Evolutionary conservation across 805 yeast genomes (phyloP).

Genomic region (Hyphopichia homilentoma): DNA sequence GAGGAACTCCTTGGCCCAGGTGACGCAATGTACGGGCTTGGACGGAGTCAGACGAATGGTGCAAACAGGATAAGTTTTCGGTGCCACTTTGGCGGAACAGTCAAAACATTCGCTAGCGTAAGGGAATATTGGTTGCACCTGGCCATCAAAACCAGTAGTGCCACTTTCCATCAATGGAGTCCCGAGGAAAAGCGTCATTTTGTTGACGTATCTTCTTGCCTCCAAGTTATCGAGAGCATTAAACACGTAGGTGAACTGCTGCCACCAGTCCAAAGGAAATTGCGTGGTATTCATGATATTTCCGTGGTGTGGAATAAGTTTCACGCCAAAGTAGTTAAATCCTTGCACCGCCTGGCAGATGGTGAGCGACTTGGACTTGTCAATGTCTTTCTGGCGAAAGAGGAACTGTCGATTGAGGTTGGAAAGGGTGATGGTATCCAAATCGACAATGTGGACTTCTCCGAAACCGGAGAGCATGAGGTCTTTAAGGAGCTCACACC

Average conservation of each 20-base stretch:
- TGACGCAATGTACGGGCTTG: conserved; percentile 91
- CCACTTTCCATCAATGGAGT: conserved; percentile 90
- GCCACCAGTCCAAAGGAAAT: conserved; percentile 73
- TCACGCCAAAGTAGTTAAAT: conserved; percentile 59
- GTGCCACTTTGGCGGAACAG: conserved; percentile 81
- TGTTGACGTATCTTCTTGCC: conserved; percentile 87
- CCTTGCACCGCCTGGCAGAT: conserved; percentile 77
- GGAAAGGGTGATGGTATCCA: conserved; percentile 91
- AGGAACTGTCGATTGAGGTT: conserved; percentile 91
- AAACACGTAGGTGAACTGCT: conserved; percentile 72
- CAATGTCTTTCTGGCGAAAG: conserved; percentile 85
- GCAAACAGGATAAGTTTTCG: conserved; percentile 92
- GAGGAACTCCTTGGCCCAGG: conserved; percentile 94
- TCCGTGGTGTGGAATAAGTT: conserved; percentile 76
- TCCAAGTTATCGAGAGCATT: conserved; percentile 93
- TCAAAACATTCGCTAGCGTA: conserved; percentile 87
- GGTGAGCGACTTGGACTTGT: conserved; percentile 79
- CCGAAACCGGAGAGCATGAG: conserved; percentile 76
- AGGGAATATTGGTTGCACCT: conserved; percentile 87
- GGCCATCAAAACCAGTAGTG: conserved; percentile 93
- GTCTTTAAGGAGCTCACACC: conserved; percentile 85
- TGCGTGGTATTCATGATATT: conserved; percentile 73
- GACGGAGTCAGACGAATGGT: conserved; percentile 97
- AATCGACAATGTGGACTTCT: conserved; percentile 87
- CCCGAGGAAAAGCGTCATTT: conserved; percentile 67